Evolutionary conservation across 345 rosid species (phyloP).

Genomic region (Eucalyptus melliodora): DNA sequence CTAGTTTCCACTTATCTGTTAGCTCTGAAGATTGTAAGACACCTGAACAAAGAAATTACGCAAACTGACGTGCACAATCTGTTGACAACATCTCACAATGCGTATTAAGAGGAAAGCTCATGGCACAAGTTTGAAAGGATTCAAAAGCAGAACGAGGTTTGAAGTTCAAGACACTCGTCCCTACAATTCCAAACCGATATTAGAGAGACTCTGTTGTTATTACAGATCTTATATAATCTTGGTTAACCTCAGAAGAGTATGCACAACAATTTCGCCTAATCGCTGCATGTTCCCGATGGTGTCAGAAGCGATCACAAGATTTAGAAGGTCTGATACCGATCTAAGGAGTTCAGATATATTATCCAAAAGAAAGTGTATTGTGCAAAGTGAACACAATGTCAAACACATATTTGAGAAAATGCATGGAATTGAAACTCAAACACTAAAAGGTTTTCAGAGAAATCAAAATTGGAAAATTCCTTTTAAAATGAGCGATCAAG

Average conservation of each 20-base stretch:
- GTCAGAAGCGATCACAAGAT: not conserved
- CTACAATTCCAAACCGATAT: not conserved
- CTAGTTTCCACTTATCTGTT: conserved; percentile 45
- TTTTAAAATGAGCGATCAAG: not conserved
- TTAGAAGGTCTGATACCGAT: not conserved
- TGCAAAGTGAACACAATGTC: not conserved
- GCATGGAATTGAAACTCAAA: not conserved
- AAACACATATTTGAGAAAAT: not conserved
- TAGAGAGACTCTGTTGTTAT: not conserved
- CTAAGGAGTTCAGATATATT: not conserved
- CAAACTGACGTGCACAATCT: not conserved
- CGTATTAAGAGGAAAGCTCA: not conserved
- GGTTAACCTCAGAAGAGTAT: not conserved
- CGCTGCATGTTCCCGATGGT: not conserved
- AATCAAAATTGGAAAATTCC: not conserved
- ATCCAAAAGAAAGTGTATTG: no score
- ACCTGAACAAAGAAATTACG: conserved; percentile 22
- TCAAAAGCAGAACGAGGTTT: not conserved
- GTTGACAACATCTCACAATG: not conserved
- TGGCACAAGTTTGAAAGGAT: not conserved
- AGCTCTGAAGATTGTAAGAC: conserved; percentile 83
- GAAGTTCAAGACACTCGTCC: not conserved
- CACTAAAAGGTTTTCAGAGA: not conserved
- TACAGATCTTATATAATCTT: not conserved
- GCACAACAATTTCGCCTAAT: not conserved